Base-by-base conservation (phyloP, 345 rosid genomes). In the Anacardium occidentale region DNA sequence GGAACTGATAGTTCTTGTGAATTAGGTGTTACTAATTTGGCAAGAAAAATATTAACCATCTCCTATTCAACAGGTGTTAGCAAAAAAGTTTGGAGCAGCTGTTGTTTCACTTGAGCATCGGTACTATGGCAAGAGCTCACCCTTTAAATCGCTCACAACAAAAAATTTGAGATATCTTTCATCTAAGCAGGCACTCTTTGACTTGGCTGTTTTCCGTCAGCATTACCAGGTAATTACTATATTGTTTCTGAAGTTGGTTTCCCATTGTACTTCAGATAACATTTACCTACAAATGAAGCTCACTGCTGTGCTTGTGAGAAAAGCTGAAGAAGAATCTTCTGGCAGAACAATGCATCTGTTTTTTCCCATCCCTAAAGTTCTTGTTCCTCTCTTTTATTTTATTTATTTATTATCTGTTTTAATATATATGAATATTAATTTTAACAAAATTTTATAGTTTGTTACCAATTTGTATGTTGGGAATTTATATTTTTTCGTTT, bases 51-150 rank as follows among this genome's bases (percentile, higher is more conserved):
- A 37, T 40, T 10, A 48, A 32, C 45, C 0, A 69, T 59, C 25
- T 50, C 17, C 17, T 69, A 5, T 62, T 24, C 12, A 32, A 20
- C 75, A 91, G 99, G 90, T 92, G 75, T 79, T 95, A 84, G 97
- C 98, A 1, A 92, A 90, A 85, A 95, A 95, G 85, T 95, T 92
- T 79, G 98, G 97, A 70, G 99, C 99, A 10, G 98, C 96, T 66
- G 85, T 92, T 34, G 96, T 95, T 79, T 83, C 99, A 9, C 91
- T 95, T 6, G 97, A 95, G 86, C 99, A 95, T 80, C 98, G 98
- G 47, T 95, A 95, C 76, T 94, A 94, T 68, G 98, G 98, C 59
- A 90, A 91, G 81, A 94, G 97, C 74, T 81, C 86, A 2, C 99
- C 99, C 12, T 89, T 94, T 76, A 75, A 84, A 42, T 88, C 94